These are phyloP conservation scores for Fraxinus anomala DNA, from an alignment of 257 asterid genomes.

Conservation along the genomic window DNA sequence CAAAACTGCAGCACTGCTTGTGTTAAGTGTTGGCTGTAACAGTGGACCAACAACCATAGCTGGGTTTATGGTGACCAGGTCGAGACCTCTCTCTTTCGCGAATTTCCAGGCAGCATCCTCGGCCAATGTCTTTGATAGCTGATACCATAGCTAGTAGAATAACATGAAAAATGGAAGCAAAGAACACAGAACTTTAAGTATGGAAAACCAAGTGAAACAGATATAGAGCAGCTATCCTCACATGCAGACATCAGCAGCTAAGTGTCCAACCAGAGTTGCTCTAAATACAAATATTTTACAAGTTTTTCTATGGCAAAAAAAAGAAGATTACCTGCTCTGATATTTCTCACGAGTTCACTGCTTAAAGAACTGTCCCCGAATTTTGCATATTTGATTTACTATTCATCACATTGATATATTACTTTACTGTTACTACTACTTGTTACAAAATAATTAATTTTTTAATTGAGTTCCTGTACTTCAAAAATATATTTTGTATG, in stretches of 20 bases:
- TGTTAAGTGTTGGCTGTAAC: conserved; percentile 77
- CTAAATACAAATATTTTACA: neutral
- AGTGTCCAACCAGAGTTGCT: neutral
- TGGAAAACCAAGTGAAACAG: neutral
- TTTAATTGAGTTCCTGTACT: neutral
- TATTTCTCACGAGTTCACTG: neutral
- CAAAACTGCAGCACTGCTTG: conserved; percentile 63
- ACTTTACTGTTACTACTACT: neutral
- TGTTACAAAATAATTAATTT: neutral
- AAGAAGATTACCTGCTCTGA: neutral
- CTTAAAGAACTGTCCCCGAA: neutral
- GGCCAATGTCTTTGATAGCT: conserved; percentile 74
- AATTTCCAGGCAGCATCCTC: conserved; percentile 89
- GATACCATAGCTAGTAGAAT: conserved; percentile 58
- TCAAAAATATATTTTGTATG: neutral
- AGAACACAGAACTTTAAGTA: neutral
- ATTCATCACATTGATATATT: neutral
- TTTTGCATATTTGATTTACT: neutral
- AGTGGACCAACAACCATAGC: conserved; percentile 80
- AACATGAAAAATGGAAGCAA: neutral
- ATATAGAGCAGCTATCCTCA: neutral
- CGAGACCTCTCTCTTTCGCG: conserved; percentile 66
- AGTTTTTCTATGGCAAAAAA: neutral
- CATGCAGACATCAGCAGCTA: neutral
- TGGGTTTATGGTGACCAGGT: conserved; percentile 73